Percentiles rank a stretch among this genome's conserved stretches.
These are phyloP conservation scores for Cryphonectria carpinicola DNA, from an alignment of 2,329 filamentous ascomycete species.

Conservation along the genomic window DNA sequence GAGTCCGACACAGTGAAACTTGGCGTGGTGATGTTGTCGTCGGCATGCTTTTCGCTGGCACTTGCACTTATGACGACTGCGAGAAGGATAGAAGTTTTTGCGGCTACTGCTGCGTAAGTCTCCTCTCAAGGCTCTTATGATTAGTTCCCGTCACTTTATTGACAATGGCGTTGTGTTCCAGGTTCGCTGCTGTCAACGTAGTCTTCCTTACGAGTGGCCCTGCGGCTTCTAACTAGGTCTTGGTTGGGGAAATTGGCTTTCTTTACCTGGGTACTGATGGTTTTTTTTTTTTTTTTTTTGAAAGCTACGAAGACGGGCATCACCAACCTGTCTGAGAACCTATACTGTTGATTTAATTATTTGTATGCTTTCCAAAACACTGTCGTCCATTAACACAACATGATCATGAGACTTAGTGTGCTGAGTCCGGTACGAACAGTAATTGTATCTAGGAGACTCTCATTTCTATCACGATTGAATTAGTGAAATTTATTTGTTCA, in stretches of 20 bases:
- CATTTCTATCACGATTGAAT: no score
- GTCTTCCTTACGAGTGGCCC: conserved; percentile 14
- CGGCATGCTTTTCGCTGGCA: conserved; percentile 28
- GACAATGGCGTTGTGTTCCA: background rate
- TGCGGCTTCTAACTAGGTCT: background rate
- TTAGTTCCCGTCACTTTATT: background rate
- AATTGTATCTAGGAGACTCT: no score
- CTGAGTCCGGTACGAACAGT: no score
- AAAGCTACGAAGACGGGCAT: no score
- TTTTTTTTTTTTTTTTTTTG: no score
- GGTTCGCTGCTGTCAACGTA: conserved; percentile 23
- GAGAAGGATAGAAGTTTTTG: conserved; percentile 30
- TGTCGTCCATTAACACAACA: no score
- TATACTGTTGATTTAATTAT: no score
- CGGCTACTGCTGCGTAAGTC: conserved; percentile 33
- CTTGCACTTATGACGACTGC: conserved; percentile 31
- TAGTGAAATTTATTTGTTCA: no score
- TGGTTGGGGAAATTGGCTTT: background rate
- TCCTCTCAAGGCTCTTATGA: background rate
- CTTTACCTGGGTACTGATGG: no score
- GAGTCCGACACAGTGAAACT: conserved; percentile 31
- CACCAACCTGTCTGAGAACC: no score
- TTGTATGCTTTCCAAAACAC: no score
- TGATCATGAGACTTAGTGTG: no score
- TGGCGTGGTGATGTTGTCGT: conserved; percentile 27